Conservation (phyloP, 1,284 basidiomycete genomes). For the Ceratobasidium sp. region DNA sequence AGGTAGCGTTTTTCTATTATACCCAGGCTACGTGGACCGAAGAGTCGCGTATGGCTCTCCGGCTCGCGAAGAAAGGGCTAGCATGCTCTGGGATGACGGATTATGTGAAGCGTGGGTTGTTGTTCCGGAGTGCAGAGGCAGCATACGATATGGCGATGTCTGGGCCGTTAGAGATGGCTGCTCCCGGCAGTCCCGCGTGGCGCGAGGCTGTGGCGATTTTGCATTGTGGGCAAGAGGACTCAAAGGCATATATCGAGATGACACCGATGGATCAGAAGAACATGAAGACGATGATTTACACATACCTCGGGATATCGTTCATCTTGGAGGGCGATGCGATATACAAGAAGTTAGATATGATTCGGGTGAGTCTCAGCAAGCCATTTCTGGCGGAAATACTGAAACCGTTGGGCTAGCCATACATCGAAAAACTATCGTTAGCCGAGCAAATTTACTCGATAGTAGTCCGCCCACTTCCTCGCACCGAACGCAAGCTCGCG, state of each 20-base stretch:
- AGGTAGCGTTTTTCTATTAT: conserved; percentile 37
- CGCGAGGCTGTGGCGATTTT: conserved; percentile 36
- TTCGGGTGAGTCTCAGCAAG: conserved; percentile 20
- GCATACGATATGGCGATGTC: conserved; percentile 26
- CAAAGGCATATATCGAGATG: conserved; percentile 42
- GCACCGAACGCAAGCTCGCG: conserved; percentile 36
- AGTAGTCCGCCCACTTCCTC: conserved; percentile 16
- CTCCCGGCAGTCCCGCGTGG: conserved; percentile 30
- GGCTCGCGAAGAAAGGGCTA: conserved; percentile 28
- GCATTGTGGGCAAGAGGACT: conserved; percentile 33
- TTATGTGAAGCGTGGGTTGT: conserved; percentile 40
- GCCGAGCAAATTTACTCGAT: conserved; percentile 37
- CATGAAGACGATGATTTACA: conserved; percentile 38
- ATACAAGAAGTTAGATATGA: conserved; percentile 18
- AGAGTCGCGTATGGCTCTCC: conserved; percentile 21
- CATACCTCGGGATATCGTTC: conserved; percentile 20
- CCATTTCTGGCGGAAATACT: neutral
- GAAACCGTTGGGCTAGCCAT: conserved; percentile 7
- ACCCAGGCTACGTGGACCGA: conserved; percentile 35
- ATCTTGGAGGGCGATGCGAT: conserved; percentile 30
- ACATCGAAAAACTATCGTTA: conserved; percentile 31
- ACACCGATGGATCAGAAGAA: conserved; percentile 42
- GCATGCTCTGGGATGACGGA: conserved; percentile 35
- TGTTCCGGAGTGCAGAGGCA: conserved; percentile 26
- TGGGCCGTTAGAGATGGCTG: conserved; percentile 23